Evolutionary conservation across 164 flowering plant genomes (phyloP).

Genomic region (Macadamia integrifolia): DNA sequence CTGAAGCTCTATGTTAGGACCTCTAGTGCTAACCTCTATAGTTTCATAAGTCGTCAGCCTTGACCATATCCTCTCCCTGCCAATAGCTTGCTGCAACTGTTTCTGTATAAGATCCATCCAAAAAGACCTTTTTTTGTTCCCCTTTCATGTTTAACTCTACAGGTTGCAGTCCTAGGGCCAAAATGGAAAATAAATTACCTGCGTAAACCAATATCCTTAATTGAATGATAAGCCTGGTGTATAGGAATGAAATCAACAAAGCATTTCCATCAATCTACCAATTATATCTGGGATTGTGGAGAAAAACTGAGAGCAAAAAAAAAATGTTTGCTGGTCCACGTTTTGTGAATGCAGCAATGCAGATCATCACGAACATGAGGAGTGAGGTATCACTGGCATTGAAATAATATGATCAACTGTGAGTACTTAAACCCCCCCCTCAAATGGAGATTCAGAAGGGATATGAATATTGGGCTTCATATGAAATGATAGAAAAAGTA

Average conservation of each 20-base stretch:
- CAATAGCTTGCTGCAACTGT: conserved; percentile 81
- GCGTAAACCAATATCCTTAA: conserved; percentile 75
- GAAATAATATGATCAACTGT: background rate
- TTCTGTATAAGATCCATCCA: conserved; percentile 90
- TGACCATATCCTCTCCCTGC: conserved; percentile 94
- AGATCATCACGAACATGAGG: conserved; percentile 75
- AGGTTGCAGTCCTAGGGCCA: conserved; percentile 86
- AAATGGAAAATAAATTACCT: conserved; percentile 94
- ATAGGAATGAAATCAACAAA: conserved; percentile 58
- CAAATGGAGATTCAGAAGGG: too few species aligned
- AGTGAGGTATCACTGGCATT: conserved; percentile 61
- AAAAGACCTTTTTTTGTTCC: conserved; percentile 64
- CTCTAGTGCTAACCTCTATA: conserved; percentile 64
- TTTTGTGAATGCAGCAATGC: conserved; percentile 53
- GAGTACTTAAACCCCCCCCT: too few species aligned
- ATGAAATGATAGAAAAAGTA: too few species aligned
- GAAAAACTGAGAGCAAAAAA: conserved; percentile 78
- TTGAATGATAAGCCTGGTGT: conserved; percentile 55
- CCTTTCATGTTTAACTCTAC: conserved; percentile 49
- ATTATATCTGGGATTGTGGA: conserved; percentile 71
- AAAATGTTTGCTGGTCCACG: conserved; percentile 78
- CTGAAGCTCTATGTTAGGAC: background rate
- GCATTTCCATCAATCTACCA: conserved; percentile 85
- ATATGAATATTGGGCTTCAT: too few species aligned
- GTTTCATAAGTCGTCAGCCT: conserved; percentile 88